These are phyloP conservation scores for Cystobasidium ongulense DNA, from an alignment of 768 basidiomycete genomes.

Conservation along the genomic window DNA sequence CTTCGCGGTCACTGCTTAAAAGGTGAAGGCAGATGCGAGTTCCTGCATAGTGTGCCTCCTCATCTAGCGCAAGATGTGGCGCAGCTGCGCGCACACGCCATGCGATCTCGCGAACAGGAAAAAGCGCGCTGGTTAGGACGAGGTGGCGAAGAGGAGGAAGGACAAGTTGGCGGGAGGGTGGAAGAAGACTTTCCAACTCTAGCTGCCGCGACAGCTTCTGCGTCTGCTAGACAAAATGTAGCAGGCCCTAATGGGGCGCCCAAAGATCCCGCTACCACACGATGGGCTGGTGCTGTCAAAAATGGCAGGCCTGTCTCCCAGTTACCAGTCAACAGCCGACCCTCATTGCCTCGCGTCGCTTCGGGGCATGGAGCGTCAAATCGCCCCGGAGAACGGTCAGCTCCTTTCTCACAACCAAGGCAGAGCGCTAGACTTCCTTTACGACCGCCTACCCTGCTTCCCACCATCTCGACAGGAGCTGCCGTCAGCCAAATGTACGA, in stretches of 20 bases:
- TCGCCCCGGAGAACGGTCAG: slow-evolving; percentile 17
- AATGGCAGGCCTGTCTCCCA: slow-evolving; percentile 47
- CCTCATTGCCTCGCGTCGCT: not conserved
- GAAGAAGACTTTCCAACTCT: slow-evolving; percentile 43
- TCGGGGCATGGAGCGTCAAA: slow-evolving; percentile 54
- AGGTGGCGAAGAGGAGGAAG: slow-evolving; percentile 13
- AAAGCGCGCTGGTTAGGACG: slow-evolving; percentile 45
- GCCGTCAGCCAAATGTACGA: slow-evolving; percentile 73
- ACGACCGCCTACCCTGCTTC: slow-evolving; percentile 70
- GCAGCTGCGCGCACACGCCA: slow-evolving; percentile 35
- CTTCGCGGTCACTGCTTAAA: slow-evolving; percentile 94
- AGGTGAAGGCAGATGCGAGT: slow-evolving; percentile 71
- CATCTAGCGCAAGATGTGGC: slow-evolving; percentile 36
- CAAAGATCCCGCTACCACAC: slow-evolving; percentile 75
- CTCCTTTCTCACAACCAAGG: slow-evolving; percentile 29
- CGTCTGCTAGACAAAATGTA: slow-evolving; percentile 36
- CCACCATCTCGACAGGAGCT: slow-evolving; percentile 80
- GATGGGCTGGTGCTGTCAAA: slow-evolving; percentile 87
- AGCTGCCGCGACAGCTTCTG: slow-evolving; percentile 44
- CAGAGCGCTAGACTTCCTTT: slow-evolving; percentile 73
- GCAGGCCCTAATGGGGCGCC: slow-evolving; percentile 45
- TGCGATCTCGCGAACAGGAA: slow-evolving; percentile 20
- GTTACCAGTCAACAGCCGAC: slow-evolving; percentile 4
- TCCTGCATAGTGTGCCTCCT: slow-evolving; percentile 55
- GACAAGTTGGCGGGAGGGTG: slow-evolving; percentile 43